Evolutionary conservation across 257 asterid species (phyloP), one percentile per base, ranked within the genome.

Genomic region (Scutellaria baicalensis): DNA sequence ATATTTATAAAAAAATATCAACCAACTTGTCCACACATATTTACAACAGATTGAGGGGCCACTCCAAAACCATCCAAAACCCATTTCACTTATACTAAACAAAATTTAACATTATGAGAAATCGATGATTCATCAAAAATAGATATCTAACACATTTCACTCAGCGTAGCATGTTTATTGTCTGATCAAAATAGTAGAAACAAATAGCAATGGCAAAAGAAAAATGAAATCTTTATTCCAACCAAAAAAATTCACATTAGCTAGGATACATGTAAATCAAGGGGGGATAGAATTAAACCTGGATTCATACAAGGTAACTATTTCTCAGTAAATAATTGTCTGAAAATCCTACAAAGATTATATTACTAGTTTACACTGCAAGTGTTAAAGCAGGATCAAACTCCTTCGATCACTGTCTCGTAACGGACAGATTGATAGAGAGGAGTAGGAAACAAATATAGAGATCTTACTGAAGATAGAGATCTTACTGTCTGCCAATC

Each of bases 401-500:
- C 17, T 40, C 64, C 36, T 50, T 21, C 8, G 6, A 59, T 35
- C 23, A 35, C 68, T 21, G 68, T 36, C 45, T 42, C 40, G n/a
- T 27, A 65, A 36, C 31, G 8, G 54, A 51, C 20, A 20, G 13
- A 27, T 27, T 27, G 33, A 27, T 27, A 38, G 0, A 33, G 51
- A 65, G 38, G 44, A 54, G 38, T 17, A 50, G 23, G 43, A 51
- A 36, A 40, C 42, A 33, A 48, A 23, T n/a, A 20, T 64, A 14
- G 33, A 20, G 51, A 76, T 68, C 64, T 76, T 48, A 31, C 7
- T n/a, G 58, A n/a, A n/a, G n/a, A 20, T 64, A 14, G 33, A 20
- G 51, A 76, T 68, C 64, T 76, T 48, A 31, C 7, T n/a, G 58
- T 10, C 48, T 68, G 64, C 17, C 65, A 44, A 69, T 44, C 80